Conservation (phyloP, 371 early-diverging fungal genomes). For the Sporodiniella umbellata region DNA sequence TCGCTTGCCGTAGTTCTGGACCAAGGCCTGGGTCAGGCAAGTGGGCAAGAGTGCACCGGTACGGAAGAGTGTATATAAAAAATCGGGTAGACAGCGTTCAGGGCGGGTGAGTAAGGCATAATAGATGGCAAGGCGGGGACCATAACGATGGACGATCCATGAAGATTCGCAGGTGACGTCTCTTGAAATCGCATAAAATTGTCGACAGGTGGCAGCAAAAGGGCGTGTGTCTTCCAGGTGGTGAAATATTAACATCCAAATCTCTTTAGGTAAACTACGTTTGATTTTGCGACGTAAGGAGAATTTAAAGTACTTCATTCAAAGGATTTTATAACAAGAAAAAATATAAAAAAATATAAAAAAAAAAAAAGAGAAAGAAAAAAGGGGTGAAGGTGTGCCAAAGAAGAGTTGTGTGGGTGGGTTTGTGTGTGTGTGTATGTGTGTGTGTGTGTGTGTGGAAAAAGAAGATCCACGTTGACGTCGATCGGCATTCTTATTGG, state of each 20-base stretch:
- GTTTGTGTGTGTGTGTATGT: not conserved
- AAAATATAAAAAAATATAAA: too few relatives aligned
- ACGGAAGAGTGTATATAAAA: conserved; percentile 15
- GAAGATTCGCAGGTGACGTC: conserved; percentile 13
- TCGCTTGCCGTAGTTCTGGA: conserved; percentile 19
- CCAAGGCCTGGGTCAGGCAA: conserved; percentile 18
- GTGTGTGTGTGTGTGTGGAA: not conserved
- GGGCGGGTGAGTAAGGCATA: conserved; percentile 23
- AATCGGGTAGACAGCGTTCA: conserved; percentile 12
- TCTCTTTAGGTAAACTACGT: conserved; percentile 15
- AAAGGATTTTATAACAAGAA: not conserved
- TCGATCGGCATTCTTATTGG: not conserved
- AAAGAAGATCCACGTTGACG: not conserved
- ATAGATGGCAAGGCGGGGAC: conserved; percentile 25
- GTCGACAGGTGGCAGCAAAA: conserved; percentile 16
- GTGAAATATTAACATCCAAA: conserved; percentile 18
- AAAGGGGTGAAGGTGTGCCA: not conserved
- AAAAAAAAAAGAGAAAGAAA: too few relatives aligned
- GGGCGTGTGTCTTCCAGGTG: conserved; percentile 13
- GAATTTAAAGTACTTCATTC: conserved; percentile 1
- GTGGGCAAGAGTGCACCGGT: conserved; percentile 22
- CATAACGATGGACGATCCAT: conserved; percentile 22
- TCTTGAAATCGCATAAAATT: conserved; percentile 4
- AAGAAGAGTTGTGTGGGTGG: too few relatives aligned
- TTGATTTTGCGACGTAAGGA: not conserved